Conservation (phyloP, 345 rosid species). For the Citrus sinensis region DVS_A1.0 CM039165.1:36666501-36667000, state of each 20-base stretch:
- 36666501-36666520: not conserved
- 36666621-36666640: not conserved
- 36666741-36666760: not conserved
- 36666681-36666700: not conserved
- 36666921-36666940: conserved; percentile 43
- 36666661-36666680: conserved; percentile 6
- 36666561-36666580: not conserved
- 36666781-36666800: not conserved
- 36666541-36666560: not conserved
- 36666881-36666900: conserved; percentile 84
- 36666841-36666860: conserved; percentile 64
- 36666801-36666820: not conserved
- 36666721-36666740: not conserved
- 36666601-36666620: not conserved
- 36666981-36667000: conserved; percentile 2
- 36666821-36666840: conserved; percentile 67
- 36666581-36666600: not conserved
- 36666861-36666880: conserved; percentile 90
- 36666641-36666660: not conserved
- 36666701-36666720: not conserved
- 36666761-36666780: not conserved
- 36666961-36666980: not conserved
- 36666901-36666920: conserved; percentile 87
- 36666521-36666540: not conserved
- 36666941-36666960: not conserved